These are phyloP conservation scores for Tillandsia fasciculata DNA, from an alignment of 176 grass and related monocot species.

Conservation along the genomic window DNA sequence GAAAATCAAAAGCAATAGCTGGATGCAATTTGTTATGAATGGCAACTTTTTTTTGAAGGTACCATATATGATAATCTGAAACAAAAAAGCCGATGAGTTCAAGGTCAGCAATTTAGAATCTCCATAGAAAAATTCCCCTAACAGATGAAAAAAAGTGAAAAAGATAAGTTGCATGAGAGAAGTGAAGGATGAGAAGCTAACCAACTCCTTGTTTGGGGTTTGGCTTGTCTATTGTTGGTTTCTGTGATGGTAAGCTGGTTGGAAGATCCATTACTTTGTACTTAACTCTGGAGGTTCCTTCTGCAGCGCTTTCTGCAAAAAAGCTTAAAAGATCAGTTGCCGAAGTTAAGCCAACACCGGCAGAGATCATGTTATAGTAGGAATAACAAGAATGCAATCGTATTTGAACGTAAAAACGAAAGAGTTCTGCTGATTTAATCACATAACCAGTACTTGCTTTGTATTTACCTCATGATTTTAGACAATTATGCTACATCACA, in stretches of 20 bases:
- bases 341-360: background rate
- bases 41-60: too few relatives aligned
- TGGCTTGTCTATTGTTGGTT: slow-evolving; percentile 74
- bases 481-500: background rate
- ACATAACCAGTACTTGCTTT: background rate
- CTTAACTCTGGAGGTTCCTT: slow-evolving; percentile 76
- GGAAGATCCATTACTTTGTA: slow-evolving; percentile 81
- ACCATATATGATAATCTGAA: too few relatives aligned
- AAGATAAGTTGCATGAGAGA: background rate
- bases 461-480: background rate
- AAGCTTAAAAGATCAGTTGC: background rate
- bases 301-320: slow-evolving; percentile 57
- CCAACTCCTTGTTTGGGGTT: slow-evolving; percentile 96
- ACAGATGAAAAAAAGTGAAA: too few relatives aligned
- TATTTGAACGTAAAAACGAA: slow-evolving; percentile 11
- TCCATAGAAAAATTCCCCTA: too few relatives aligned
- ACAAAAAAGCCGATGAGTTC: too few relatives aligned
- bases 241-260: slow-evolving; percentile 53
- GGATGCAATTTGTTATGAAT: too few relatives aligned
- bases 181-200: slow-evolving; percentile 29
- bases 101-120: too few relatives aligned
- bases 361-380: background rate
- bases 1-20: background rate
- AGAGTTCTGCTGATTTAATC: background rate
- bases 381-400: slow-evolving; percentile 5